Evolutionary conservation across 805 yeast genomes (phyloP).

Genomic region (Candida sphagnicola): DNA sequence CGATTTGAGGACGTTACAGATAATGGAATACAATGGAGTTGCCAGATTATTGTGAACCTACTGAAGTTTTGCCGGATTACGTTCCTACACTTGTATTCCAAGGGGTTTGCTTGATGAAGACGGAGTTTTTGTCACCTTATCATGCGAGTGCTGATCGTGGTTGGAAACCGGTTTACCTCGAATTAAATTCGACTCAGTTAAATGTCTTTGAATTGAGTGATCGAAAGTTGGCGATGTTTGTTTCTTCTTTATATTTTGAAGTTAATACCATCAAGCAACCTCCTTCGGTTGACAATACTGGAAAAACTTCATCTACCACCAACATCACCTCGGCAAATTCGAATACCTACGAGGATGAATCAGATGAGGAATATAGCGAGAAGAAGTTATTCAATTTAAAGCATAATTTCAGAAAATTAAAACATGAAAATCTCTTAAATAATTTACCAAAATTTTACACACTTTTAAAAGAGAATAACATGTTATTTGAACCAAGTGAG

Average conservation of each 20-base stretch:
- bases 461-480: conserved; percentile 22
- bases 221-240: conserved; percentile 15
- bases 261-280: conserved; percentile 21
- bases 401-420: conserved; percentile 11
- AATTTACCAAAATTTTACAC: conserved; percentile 16
- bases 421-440: conserved; percentile 11
- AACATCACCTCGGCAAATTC: background rate
- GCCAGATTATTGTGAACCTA: conserved; percentile 20
- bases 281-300: conserved; percentile 4
- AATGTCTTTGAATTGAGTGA: conserved; percentile 25
- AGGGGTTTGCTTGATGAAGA: conserved; percentile 30
- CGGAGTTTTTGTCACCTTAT: conserved; percentile 37
- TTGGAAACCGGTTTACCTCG: conserved; percentile 37
- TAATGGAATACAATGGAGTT: conserved; percentile 1
- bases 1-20: background rate
- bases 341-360: background rate
- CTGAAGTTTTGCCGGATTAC: conserved; percentile 27
- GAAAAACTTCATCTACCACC: no score
- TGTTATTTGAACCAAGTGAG: conserved; percentile 36
- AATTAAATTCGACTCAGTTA: conserved; percentile 38
- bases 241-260: conserved; percentile 29
- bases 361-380: conserved; percentile 4
- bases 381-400: conserved; percentile 13
- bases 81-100: conserved; percentile 26
- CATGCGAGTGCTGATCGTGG: conserved; percentile 20